phyloP scores from a whole-genome alignment of 768 basidiomycete species.

The Boletellus ananas region DNA sequence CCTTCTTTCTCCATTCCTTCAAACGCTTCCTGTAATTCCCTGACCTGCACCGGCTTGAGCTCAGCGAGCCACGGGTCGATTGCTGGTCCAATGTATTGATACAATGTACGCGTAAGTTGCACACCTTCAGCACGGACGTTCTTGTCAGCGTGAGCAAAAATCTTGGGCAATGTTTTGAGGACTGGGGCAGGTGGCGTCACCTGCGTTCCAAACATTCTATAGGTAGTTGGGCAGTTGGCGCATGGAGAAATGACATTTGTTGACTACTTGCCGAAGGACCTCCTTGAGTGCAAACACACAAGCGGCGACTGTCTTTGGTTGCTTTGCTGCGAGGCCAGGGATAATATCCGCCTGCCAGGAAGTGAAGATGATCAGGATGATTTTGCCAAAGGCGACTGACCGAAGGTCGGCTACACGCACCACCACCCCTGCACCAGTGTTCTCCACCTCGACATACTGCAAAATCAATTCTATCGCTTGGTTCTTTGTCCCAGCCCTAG shows the following conservation, averaged over 20 bases:
- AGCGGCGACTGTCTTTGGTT: slow-evolving; percentile 89
- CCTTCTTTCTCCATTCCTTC: slow-evolving; percentile 80
- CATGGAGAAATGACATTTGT: neutral
- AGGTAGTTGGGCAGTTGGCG: neutral
- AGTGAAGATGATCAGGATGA: slow-evolving; percentile 25
- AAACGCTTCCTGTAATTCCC: slow-evolving; percentile 91
- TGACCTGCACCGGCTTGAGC: slow-evolving; percentile 94
- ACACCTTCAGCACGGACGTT: slow-evolving; percentile 91
- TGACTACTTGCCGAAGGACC: slow-evolving; percentile 63
- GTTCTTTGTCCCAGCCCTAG: slow-evolving; percentile 84
- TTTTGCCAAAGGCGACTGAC: slow-evolving; percentile 27
- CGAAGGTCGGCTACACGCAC: slow-evolving; percentile 50
- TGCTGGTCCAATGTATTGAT: slow-evolving; percentile 81
- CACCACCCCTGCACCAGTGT: slow-evolving; percentile 79
- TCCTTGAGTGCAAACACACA: slow-evolving; percentile 77
- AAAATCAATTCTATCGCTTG: slow-evolving; percentile 82
- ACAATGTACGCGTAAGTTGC: slow-evolving; percentile 66
- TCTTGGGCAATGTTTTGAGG: slow-evolving; percentile 86
- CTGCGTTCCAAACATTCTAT: slow-evolving; percentile 76
- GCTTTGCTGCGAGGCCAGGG: slow-evolving; percentile 85
- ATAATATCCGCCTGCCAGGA: slow-evolving; percentile 64
- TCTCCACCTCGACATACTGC: slow-evolving; percentile 93
- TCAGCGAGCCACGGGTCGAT: slow-evolving; percentile 85
- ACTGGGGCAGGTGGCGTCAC: slow-evolving; percentile 71
- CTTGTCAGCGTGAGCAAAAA: slow-evolving; percentile 94